Evolutionary conservation across 1,139 yeast genomes (phyloP).

Genomic region (Entelexis paramagnoliae): DNA sequence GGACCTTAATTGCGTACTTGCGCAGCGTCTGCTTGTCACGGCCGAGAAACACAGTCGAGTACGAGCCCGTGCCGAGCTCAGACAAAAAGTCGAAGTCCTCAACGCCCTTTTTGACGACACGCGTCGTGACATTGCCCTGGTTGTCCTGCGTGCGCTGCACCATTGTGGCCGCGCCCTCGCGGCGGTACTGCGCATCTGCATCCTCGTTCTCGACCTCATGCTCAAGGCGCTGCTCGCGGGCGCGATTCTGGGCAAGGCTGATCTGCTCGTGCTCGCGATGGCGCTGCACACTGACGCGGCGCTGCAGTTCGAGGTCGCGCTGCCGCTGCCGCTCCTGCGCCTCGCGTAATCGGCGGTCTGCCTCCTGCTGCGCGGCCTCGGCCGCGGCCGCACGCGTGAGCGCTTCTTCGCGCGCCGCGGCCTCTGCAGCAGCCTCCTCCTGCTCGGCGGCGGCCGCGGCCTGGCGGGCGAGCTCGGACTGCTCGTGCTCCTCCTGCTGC

Average conservation of each 20-base stretch:
- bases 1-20: conserved; percentile 80
- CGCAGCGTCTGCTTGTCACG: conserved; percentile 61
- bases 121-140: conserved; percentile 40
- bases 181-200: not conserved
- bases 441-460: conserved; percentile 1
- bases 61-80: conserved; percentile 89
- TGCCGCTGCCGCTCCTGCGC: conserved; percentile 7
- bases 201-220: not conserved
- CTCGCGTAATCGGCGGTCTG: conserved; percentile 6
- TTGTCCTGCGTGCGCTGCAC: conserved; percentile 29
- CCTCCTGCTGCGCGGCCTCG: conserved; percentile 5
- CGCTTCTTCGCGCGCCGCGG: conserved; percentile 1
- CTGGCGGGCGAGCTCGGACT: not conserved
- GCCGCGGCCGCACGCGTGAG: not conserved
- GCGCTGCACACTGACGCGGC: conserved; percentile 5
- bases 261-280: not conserved
- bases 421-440: not conserved
- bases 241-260: not conserved
- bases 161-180: conserved; percentile 22
- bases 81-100: conserved; percentile 81
- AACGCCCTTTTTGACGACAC: conserved; percentile 46
- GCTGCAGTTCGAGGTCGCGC: conserved; percentile 2
- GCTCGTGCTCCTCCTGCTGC: conserved; percentile 3
- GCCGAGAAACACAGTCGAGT: conserved; percentile 86
- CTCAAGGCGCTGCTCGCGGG: not conserved